Percentiles rank a stretch among this genome's conserved stretches.
These are phyloP conservation scores for Aspergillus sp. DNA, from an alignment of 2,329 filamentous ascomycete genomes.

Conservation along the genomic window DNA sequence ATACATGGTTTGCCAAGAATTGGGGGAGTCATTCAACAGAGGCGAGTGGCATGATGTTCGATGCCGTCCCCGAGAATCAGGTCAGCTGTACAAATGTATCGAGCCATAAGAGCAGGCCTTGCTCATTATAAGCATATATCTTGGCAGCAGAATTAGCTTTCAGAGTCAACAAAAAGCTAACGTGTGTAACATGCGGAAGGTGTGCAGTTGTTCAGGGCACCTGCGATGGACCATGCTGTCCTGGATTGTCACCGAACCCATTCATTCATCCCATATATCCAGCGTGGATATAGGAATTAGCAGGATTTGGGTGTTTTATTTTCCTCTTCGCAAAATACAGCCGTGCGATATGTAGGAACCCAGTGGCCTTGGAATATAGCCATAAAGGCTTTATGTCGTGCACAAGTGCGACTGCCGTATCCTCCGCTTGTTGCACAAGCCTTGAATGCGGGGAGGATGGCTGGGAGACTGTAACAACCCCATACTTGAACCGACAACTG, in stretches of 20 bases:
- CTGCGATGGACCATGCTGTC: too few relatives aligned
- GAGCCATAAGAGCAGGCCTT: not conserved
- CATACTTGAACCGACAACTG: not conserved
- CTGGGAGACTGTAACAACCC: not conserved
- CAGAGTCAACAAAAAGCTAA: not conserved
- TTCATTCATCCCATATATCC: too few relatives aligned
- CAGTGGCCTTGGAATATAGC: not conserved
- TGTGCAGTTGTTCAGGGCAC: too few relatives aligned
- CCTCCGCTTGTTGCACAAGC: not conserved
- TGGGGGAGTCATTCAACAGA: not conserved
- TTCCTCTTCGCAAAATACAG: too few relatives aligned
- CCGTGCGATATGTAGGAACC: too few relatives aligned
- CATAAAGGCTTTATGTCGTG: not conserved
- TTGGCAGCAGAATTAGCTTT: not conserved
- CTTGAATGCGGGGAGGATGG: not conserved
- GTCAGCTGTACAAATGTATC: not conserved
- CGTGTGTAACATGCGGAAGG: not conserved
- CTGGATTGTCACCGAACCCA: too few relatives aligned
- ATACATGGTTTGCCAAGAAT: not conserved
- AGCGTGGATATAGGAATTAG: too few relatives aligned
- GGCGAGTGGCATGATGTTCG: not conserved
- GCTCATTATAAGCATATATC: not conserved
- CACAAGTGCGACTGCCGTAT: not conserved
- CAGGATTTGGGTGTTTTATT: too few relatives aligned
- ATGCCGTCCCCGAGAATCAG: not conserved